These are phyloP conservation scores for Cryptococcus amylolentus DNA, from an alignment of 1,284 basidiomycete genomes.

Conservation along the genomic window DNA sequence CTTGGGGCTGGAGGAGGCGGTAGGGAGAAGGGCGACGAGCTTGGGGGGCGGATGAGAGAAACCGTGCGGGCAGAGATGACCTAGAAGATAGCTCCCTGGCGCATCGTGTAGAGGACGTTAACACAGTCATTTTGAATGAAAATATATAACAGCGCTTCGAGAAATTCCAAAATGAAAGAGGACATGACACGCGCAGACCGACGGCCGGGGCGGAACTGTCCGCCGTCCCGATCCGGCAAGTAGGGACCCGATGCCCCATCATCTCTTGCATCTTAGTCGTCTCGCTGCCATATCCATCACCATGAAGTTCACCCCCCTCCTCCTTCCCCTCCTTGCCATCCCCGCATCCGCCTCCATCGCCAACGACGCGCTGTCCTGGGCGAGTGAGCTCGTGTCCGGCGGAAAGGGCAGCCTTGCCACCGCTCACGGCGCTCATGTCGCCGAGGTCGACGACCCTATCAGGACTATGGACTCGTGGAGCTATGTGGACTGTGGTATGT, in stretches of 20 bases:
- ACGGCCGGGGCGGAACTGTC: neutral
- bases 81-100: too few species aligned
- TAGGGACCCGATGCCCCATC: neutral
- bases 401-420: neutral
- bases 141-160: too few species aligned
- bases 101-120: too few species aligned
- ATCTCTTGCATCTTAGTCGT: neutral
- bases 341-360: slow-evolving; percentile 26
- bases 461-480: slow-evolving; percentile 44
- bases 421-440: slow-evolving; percentile 8
- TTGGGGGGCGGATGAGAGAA: neutral
- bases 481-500: slow-evolving; percentile 49
- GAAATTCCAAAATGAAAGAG: neutral
- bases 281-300: slow-evolving; percentile 4
- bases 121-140: too few species aligned
- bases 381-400: slow-evolving; percentile 25
- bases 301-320: slow-evolving; percentile 29
- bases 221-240: neutral
- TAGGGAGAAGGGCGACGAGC: slow-evolving; percentile 33
- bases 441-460: slow-evolving; percentile 21
- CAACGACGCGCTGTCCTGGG: slow-evolving; percentile 27
- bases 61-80: neutral
- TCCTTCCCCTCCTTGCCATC: slow-evolving; percentile 22
- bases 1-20: slow-evolving; percentile 28
- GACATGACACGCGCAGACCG: neutral